Conservation (phyloP, 78 protist species). For the Dictyostelium firmibasis region DNA sequence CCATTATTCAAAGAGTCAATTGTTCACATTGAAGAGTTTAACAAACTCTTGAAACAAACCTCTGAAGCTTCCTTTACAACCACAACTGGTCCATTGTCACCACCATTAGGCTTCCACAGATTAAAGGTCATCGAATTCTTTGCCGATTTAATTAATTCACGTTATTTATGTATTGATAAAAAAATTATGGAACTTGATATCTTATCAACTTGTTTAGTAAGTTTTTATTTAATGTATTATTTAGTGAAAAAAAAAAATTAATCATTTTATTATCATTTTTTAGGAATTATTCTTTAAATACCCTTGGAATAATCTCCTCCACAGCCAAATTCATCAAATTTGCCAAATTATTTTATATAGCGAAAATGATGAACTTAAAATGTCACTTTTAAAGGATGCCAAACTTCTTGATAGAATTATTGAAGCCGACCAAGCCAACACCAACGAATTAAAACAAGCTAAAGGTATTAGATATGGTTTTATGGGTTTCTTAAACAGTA, state of each 20-base stretch:
- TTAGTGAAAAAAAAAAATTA: neutral
- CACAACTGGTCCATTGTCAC: slow-evolving; percentile 75
- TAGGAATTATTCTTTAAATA: slow-evolving; percentile 76
- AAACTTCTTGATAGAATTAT: slow-evolving; percentile 73
- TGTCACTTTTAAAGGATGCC: slow-evolving; percentile 45
- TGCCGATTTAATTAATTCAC: slow-evolving; percentile 78
- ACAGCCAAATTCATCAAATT: slow-evolving; percentile 74
- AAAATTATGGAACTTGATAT: slow-evolving; percentile 71
- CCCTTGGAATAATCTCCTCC: slow-evolving; percentile 81
- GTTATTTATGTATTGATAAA: slow-evolving; percentile 81
- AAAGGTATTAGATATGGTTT: slow-evolving; percentile 74
- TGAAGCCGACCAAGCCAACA: slow-evolving; percentile 63
- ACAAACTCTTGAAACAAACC: slow-evolving; percentile 27
- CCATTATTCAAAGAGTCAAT: slow-evolving; percentile 56
- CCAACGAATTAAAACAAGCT: slow-evolving; percentile 57
- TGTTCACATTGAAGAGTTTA: slow-evolving; percentile 46
- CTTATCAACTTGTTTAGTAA: slow-evolving; percentile 71
- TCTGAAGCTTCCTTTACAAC: slow-evolving; percentile 52
- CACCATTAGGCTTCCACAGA: slow-evolving; percentile 81
- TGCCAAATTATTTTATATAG: slow-evolving; percentile 71
- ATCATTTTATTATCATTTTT: neutral
- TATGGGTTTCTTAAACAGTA: slow-evolving; percentile 76
- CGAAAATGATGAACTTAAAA: slow-evolving; percentile 69
- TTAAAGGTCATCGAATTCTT: slow-evolving; percentile 80
- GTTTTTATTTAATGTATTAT: neutral